phyloP scores from a whole-genome alignment of 352 stramenopile species.

The Elongisporangium anandrum region DNA sequence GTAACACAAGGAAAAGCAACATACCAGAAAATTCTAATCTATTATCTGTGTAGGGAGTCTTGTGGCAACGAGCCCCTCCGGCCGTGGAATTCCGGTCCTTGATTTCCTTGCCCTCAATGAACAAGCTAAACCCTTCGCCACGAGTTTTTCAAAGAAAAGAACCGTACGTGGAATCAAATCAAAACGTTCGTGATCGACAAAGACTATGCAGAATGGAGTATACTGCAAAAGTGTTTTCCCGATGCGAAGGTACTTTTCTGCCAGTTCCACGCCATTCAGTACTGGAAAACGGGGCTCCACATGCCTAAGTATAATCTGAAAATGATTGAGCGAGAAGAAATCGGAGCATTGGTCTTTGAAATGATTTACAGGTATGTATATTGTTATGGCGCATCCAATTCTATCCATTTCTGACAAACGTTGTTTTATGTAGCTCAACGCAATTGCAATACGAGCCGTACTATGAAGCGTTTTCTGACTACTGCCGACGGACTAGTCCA shows the following conservation, averaged over 20 bases:
- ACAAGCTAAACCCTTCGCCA: constrained; percentile 9
- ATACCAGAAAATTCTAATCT: too few species aligned
- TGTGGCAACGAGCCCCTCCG: constrained; percentile 11
- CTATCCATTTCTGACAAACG: too few species aligned
- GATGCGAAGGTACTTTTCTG: constrained; percentile 5
- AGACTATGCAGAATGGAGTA: constrained; percentile 16
- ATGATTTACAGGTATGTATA: constrained; percentile 8
- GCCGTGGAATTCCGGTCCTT: constrained; percentile 11
- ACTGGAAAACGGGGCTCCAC: constrained; percentile 12
- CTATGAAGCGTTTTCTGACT: neutral
- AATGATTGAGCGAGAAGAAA: constrained; percentile 5
- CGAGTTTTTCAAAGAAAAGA: constrained; percentile 14
- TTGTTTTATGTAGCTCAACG: too few species aligned
- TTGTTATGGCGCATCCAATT: too few species aligned
- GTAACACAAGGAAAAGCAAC: too few species aligned
- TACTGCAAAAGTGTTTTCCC: constrained; percentile 9
- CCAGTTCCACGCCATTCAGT: constrained; percentile 15
- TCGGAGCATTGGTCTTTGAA: constrained; percentile 1
- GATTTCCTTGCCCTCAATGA: constrained; percentile 16
- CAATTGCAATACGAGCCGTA: neutral
- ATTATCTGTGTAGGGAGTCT: constrained; percentile 8
- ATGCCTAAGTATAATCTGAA: constrained; percentile 8
- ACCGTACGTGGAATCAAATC: constrained; percentile 6
- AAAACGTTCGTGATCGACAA: constrained; percentile 16
- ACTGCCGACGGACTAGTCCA: neutral